Evolutionary conservation across 371 early-diverging fungal genomes (phyloP), one percentile per base, ranked within the genome.

Genomic region (Conidiobolus coronatus): DNA sequence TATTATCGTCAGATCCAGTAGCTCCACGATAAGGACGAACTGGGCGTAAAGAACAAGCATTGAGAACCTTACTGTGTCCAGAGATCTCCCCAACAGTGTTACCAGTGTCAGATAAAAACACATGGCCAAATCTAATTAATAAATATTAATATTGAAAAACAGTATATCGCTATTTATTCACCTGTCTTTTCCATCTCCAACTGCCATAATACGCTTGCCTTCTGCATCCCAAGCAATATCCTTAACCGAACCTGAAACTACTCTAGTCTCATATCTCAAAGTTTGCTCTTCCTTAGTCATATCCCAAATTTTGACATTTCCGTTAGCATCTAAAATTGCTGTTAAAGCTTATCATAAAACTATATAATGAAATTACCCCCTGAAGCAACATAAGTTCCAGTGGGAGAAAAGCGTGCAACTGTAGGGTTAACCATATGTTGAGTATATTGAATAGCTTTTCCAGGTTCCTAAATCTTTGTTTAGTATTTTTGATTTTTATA

Each of bases 141-240:
- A 36, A 15, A 35, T 12, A 6, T 40, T 24, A 15, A 41, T 17
- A 15, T 15, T 29, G 18, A 24, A 8, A 44, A 34, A 13, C 36
- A 38, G 36, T 43, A 7, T 15, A 42, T 17, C 17, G 22, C 24
- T 8, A 13, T 34, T 40, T 9, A 44, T 58, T 19, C 63, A 77
- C 71, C 64, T 63, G 56, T 84, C 87, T 55, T 75, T 82, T 49
- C 97, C 95, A 42, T 91, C 88, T 45, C 97, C 97, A 0, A 88
- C 94, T 33, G 83, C 94, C 54, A 94, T 77, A 17, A 96, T 56
- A 36, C 94, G 75, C 64, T 94, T 79, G 65, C 82, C 83, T 50
- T 96, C 97, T 21, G 70, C 62, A 62, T 93, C 93, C 97, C 97
- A 96, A 3, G 78, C 73, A 43, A 96, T 59, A 60, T 94, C 97